Percentiles rank a stretch among this genome's conserved stretches.
These are phyloP conservation scores for Thinopyrum elongatum DNA, from an alignment of 176 grass and related monocot species.

Conservation along the genomic window DNA sequence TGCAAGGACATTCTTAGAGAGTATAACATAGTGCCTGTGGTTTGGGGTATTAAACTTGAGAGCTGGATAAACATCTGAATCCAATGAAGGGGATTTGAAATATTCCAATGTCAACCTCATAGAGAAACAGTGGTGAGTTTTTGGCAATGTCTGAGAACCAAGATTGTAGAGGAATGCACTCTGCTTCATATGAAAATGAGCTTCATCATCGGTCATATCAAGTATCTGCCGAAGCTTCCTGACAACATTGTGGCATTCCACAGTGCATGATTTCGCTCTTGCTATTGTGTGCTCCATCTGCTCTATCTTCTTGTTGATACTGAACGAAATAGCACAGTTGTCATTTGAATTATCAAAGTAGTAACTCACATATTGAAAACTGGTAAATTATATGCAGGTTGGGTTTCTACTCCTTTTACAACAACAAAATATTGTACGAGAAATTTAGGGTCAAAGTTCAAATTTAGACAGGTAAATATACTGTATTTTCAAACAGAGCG, in stretches of 20 bases:
- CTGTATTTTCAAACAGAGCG: not conserved
- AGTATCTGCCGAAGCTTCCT: slow-evolving; percentile 93
- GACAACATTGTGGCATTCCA: slow-evolving; percentile 78
- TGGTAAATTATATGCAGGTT: not conserved
- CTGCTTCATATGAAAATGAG: slow-evolving; percentile 89
- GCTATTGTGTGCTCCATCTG: slow-evolving; percentile 69
- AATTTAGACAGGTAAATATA: not conserved
- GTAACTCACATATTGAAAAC: not conserved
- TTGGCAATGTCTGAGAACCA: slow-evolving; percentile 77
- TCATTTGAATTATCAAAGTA: slow-evolving; percentile 21
- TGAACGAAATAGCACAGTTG: slow-evolving; percentile 36
- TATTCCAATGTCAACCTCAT: slow-evolving; percentile 94
- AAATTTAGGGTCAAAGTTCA: not conserved
- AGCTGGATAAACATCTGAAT: slow-evolving; percentile 41
- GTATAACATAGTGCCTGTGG: slow-evolving; percentile 68
- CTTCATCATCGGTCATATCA: slow-evolving; percentile 89
- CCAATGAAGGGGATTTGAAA: slow-evolving; percentile 55
- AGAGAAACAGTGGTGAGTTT: slow-evolving; percentile 83
- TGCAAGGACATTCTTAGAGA: slow-evolving; percentile 78
- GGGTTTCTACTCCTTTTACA: not conserved
- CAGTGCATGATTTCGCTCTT: slow-evolving; percentile 59
- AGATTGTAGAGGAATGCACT: slow-evolving; percentile 91
- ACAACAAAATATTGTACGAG: not conserved
- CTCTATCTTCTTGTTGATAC: slow-evolving; percentile 63
- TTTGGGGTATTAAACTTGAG: slow-evolving; percentile 47